A percentile compares a stretch with the other conserved stretches of the same genome.
Conservation (phyloP, 345 rosid genomes). For the Hirschfeldia incana region DNA sequence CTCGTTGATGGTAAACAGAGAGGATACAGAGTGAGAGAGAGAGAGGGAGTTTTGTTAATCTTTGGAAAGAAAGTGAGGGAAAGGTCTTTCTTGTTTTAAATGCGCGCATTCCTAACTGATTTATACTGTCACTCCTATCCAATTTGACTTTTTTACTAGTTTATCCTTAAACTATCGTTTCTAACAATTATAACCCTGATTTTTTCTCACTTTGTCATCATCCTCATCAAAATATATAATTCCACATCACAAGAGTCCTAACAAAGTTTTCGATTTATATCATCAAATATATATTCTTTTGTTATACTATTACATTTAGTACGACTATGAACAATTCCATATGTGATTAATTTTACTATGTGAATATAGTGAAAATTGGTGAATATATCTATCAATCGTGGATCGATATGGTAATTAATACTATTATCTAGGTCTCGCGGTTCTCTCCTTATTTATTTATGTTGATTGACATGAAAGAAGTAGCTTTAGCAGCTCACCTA, state of each 20-base stretch:
- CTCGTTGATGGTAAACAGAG: neutral
- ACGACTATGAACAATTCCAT: neutral
- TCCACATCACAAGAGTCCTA: neutral
- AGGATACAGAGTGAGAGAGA: neutral
- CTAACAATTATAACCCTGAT: neutral
- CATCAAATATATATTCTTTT: neutral
- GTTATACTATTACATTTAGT: neutral
- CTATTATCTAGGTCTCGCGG: neutral
- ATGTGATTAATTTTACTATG: neutral
- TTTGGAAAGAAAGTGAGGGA: constrained; percentile 43
- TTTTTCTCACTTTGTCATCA: neutral
- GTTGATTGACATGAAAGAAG: constrained; percentile 18
- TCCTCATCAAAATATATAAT: neutral
- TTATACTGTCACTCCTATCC: neutral
- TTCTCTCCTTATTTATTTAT: neutral
- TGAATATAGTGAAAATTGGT: neutral
- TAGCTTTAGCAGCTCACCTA: constrained; percentile 39
- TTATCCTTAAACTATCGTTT: constrained; percentile 3
- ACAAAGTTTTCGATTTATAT: neutral
- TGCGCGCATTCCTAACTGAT: constrained; percentile 28
- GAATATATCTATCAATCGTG: neutral
- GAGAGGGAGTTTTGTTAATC: neutral
- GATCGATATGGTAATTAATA: constrained; percentile 1
- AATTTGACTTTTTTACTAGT: neutral
- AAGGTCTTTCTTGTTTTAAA: constrained; percentile 50